Evolutionary conservation across 2,329 filamentous ascomycete genomes (phyloP), one percentile per base, ranked within the genome.

Genomic region (Ramularia endophylla): DNA sequence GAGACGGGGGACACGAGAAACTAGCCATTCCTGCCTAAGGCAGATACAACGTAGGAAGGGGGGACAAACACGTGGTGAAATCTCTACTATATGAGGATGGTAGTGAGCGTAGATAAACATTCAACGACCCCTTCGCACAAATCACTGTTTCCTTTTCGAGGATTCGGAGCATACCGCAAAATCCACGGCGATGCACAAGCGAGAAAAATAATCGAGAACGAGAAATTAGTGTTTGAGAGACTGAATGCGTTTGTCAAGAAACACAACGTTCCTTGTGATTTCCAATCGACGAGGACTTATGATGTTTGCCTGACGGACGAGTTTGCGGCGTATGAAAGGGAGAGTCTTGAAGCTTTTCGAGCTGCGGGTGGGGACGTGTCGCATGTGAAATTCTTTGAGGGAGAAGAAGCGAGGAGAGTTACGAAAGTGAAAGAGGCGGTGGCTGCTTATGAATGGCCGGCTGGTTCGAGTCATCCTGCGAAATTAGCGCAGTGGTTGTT

Each of bases 371-470:
- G 69, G 1, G 67, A 72, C 47, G 57, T 66, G 3, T 66, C 64
- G 5, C 65, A 69, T 40, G 59, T 71, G 38, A 61, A 56, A 29
- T 60, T 63, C 41, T 66, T 65, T 40, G 51, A 63, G 22, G 66
- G 63, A 13, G 55, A 65, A n/a, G 64, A 69, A 33, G 68, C 68
- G 3, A 52, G 50, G 34, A 32, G 33, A 6, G 60, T 55, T 40
- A 71, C 69, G 0, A 58, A 65, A 19, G 58, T 72, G 4, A 36
- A 52, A 3, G 54, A 54, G 2, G 65, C 66, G 0, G 40, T 71
- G 8, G 62, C 65, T n/a, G 71, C 70, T 6, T 74, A 73, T 44
- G 70, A 73, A 47, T 74, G 71, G 71, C 67, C 70, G 3, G 71
- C 69, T 11, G 71, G 67, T 3, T 72, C 68, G 3, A 68, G 61